A percentile compares a stretch with the other conserved stretches of the same genome.
Evolutionary conservation across 1,284 basidiomycete genomes (phyloP).

Genomic region (Ceratobasidium papillatum): DNA sequence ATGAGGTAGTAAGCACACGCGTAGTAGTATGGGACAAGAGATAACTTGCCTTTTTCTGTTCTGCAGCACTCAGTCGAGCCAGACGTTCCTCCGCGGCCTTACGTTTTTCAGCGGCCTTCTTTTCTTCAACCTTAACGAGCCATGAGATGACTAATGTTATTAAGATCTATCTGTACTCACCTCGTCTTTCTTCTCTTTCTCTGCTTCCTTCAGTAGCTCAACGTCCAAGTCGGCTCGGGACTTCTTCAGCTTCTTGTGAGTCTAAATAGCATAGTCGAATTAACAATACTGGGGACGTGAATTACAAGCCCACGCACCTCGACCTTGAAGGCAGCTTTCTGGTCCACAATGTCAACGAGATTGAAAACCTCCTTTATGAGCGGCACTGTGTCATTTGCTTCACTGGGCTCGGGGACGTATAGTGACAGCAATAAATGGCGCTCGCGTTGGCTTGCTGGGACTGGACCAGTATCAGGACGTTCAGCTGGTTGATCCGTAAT

Average conservation of each 20-base stretch:
- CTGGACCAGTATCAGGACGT: constrained; percentile 64
- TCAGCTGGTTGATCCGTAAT: constrained; percentile 84
- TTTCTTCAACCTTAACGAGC: constrained; percentile 61
- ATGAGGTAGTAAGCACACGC: not conserved
- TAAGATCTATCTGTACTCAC: constrained; percentile 50
- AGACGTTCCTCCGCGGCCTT: constrained; percentile 76
- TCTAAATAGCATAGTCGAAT: constrained; percentile 51
- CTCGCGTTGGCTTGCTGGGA: constrained; percentile 60
- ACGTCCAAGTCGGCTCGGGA: constrained; percentile 74
- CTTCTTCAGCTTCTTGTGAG: constrained; percentile 75
- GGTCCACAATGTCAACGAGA: constrained; percentile 72
- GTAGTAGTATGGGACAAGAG: not conserved
- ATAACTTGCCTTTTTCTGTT: constrained; percentile 75
- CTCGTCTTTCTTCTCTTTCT: constrained; percentile 76
- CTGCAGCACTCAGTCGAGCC: constrained; percentile 76
- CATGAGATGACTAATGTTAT: not conserved
- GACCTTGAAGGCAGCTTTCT: constrained; percentile 67
- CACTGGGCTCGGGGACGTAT: constrained; percentile 61
- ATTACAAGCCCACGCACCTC: constrained; percentile 56
- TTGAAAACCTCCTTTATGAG: constrained; percentile 75
- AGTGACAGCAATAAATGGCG: constrained; percentile 79
- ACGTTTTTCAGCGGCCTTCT: constrained; percentile 75
- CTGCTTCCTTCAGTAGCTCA: constrained; percentile 70
- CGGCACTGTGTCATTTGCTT: constrained; percentile 61
- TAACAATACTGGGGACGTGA: not conserved